phyloP scores from a whole-genome alignment of 371 early-diverging fungal species.

The Actinomucor elegans region DNA sequence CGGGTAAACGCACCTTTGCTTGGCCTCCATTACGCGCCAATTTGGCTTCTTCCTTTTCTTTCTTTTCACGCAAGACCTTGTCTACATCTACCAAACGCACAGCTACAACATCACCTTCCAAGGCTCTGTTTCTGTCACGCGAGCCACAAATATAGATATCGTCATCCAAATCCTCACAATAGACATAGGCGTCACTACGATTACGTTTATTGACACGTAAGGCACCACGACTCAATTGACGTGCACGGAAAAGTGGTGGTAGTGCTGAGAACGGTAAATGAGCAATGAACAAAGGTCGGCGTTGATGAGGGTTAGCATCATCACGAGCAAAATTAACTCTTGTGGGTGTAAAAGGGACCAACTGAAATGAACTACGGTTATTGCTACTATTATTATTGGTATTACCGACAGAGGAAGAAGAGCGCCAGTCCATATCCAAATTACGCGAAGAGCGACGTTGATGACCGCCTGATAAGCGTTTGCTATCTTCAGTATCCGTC shows the following conservation, averaged over 20 bases:
- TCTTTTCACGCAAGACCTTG: slow-evolving; percentile 60
- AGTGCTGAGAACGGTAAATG: slow-evolving; percentile 61
- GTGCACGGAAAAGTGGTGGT: slow-evolving; percentile 45
- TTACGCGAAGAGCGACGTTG: slow-evolving; percentile 40
- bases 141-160: slow-evolving; percentile 83
- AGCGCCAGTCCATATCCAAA: slow-evolving; percentile 42
- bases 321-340: slow-evolving; percentile 51
- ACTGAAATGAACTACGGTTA: slow-evolving; percentile 16
- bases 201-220: slow-evolving; percentile 85
- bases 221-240: slow-evolving; percentile 63
- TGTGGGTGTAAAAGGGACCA: slow-evolving; percentile 55
- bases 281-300: slow-evolving; percentile 58
- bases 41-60: slow-evolving; percentile 54
- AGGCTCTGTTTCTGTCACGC: slow-evolving; percentile 80
- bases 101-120: slow-evolving; percentile 89
- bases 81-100: slow-evolving; percentile 74
- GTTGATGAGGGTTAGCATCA: slow-evolving; percentile 55
- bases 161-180: slow-evolving; percentile 61
- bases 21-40: slow-evolving; percentile 51
- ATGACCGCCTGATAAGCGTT: slow-evolving; percentile 9
- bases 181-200: slow-evolving; percentile 84
- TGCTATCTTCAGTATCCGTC: neutral
- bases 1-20: slow-evolving; percentile 37
- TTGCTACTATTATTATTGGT: neutral
- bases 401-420: too few relatives aligned